A percentile compares a stretch with the other conserved stretches of the same genome.
Evolutionary conservation across 1,284 basidiomycete genomes (phyloP).

Genomic region (Moesziomyces sp.): DNA sequence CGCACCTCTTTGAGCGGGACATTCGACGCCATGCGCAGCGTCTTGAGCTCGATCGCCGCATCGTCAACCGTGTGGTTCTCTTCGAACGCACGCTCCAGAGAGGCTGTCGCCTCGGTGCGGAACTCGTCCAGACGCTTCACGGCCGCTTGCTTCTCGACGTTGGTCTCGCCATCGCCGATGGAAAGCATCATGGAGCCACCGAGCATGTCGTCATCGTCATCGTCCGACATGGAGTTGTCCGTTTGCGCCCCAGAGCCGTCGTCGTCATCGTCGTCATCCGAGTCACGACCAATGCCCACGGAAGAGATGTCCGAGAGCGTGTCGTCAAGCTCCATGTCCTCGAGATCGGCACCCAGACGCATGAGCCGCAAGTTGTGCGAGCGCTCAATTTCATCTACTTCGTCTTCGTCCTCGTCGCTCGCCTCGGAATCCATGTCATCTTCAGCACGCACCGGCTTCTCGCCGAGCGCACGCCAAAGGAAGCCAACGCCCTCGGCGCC

Average conservation of each 20-base stretch:
- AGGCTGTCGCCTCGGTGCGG: slow-evolving; percentile 78
- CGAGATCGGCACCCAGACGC: slow-evolving; percentile 42
- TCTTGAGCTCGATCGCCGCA: slow-evolving; percentile 90
- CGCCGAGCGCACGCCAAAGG: slow-evolving; percentile 58
- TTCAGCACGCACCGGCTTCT: slow-evolving; percentile 16
- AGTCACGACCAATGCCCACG: slow-evolving; percentile 51
- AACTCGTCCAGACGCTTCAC: slow-evolving; percentile 74
- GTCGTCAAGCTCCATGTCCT: slow-evolving; percentile 47
- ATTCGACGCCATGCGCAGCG: slow-evolving; percentile 91
- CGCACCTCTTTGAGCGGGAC: slow-evolving; percentile 81
- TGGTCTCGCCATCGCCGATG: slow-evolving; percentile 48
- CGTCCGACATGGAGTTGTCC: slow-evolving; percentile 27
- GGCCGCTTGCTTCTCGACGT: slow-evolving; percentile 53
- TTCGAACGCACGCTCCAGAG: slow-evolving; percentile 86
- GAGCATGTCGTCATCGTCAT: slow-evolving; percentile 34
- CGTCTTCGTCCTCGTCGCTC: slow-evolving; percentile 41
- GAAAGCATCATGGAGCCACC: slow-evolving; percentile 55
- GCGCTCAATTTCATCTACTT: slow-evolving; percentile 52
- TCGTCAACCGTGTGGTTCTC: slow-evolving; percentile 91
- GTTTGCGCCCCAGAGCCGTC: slow-evolving; percentile 28
- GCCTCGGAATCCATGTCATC: slow-evolving; percentile 31
- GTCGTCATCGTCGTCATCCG: slow-evolving; percentile 40
- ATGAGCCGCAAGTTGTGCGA: slow-evolving; percentile 50
- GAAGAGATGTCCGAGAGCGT: slow-evolving; percentile 55
- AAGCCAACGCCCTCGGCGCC: slow-evolving; percentile 48